These are phyloP conservation scores for Triticum turgidum DNA, from an alignment of 176 grass and related monocot species.

Conservation along the genomic window DNA sequence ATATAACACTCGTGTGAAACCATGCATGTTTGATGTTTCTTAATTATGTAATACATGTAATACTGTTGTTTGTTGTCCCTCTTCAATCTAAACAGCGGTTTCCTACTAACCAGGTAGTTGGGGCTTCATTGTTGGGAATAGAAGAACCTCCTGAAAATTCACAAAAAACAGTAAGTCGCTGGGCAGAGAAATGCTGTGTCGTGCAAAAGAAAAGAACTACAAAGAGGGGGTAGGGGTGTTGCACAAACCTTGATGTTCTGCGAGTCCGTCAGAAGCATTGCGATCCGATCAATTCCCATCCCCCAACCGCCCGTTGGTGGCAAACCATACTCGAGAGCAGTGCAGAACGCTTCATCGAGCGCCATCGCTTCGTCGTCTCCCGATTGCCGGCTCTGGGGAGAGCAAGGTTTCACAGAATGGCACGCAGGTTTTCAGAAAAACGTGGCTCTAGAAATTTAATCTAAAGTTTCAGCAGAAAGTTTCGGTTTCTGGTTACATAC, in stretches of 20 bases:
- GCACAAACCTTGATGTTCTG: not conserved
- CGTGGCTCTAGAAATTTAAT: not conserved
- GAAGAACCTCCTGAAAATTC: slow-evolving; percentile 7
- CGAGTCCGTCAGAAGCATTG: not conserved
- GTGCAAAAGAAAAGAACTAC: not conserved
- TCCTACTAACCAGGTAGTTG: not conserved
- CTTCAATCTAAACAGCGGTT: not conserved
- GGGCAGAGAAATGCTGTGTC: not conserved
- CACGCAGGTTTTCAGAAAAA: not conserved
- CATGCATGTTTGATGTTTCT: not conserved
- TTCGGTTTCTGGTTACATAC: not conserved
- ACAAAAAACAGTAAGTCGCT: not conserved
- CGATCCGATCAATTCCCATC: not conserved
- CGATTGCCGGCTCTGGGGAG: not conserved
- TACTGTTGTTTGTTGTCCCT: not conserved
- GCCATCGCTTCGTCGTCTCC: slow-evolving; percentile 24
- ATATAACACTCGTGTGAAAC: not conserved
- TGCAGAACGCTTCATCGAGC: slow-evolving; percentile 16
- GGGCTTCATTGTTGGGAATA: slow-evolving; percentile 5
- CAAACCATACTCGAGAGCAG: slow-evolving; percentile 27
- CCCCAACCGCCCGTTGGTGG: slow-evolving; percentile 26
- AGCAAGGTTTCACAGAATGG: not conserved
- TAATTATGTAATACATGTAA: not conserved
- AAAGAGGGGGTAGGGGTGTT: not conserved
- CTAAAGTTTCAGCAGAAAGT: not conserved